These are phyloP conservation scores for Papiliotrema nemorosa DNA, from an alignment of 1,284 basidiomycete genomes.

Conservation along the genomic window DNA sequence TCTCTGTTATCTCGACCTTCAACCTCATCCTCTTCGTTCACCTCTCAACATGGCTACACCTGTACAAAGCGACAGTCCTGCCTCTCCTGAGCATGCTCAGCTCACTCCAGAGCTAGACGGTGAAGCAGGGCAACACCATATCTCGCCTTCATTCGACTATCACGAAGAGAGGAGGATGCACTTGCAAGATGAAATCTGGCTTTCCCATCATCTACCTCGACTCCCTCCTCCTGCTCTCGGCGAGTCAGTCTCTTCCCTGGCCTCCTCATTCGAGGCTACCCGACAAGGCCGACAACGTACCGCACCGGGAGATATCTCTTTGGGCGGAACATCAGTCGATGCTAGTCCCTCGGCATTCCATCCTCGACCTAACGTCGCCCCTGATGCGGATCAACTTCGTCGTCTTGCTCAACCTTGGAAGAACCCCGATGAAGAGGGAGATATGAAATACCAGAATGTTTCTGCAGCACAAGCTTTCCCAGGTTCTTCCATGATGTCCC, in stretches of 20 bases:
- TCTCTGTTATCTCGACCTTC: no score
- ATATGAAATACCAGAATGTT: conserved; percentile 1
- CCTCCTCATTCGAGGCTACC: conserved; percentile 5
- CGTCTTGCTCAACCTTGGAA: conserved; percentile 3
- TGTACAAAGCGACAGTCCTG: no score
- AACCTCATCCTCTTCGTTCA: no score
- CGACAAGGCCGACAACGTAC: not conserved
- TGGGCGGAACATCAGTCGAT: conserved; percentile 4
- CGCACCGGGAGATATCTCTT: not conserved
- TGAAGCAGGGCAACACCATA: conserved; percentile 13
- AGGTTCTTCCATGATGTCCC: conserved; percentile 24
- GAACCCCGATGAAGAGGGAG: conserved; percentile 10
- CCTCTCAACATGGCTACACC: no score
- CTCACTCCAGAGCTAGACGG: not conserved
- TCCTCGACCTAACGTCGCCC: not conserved
- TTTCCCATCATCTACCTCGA: conserved; percentile 44
- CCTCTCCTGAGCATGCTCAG: no score
- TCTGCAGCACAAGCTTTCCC: not conserved
- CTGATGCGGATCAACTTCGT: not conserved
- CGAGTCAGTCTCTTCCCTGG: conserved; percentile 13
- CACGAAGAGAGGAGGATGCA: conserved; percentile 46
- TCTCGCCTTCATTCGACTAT: conserved; percentile 48
- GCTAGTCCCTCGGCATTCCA: conserved; percentile 12
- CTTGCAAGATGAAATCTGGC: conserved; percentile 46
- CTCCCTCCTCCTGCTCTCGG: conserved; percentile 34